A percentile compares a stretch with the other conserved stretches of the same genome.
These are phyloP conservation scores for Anthostomella pinea DNA, from an alignment of 2,329 filamentous ascomycete species.

Conservation along the genomic window DNA sequence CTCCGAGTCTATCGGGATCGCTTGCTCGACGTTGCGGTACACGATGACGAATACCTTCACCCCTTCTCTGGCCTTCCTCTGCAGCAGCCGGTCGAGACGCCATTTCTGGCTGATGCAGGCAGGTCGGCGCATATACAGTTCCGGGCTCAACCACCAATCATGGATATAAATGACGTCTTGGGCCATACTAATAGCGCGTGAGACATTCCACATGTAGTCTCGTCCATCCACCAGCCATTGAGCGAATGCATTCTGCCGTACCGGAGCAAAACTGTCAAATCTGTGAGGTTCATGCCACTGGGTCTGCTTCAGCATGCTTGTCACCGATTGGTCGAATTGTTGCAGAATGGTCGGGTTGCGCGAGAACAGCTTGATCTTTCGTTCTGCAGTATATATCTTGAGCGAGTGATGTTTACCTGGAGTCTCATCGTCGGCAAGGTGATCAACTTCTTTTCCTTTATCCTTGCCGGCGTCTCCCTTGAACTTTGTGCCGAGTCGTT, in stretches of 20 bases:
- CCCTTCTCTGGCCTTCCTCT: slow-evolving; percentile 88
- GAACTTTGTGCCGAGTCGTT: slow-evolving; percentile 54
- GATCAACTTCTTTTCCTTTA: slow-evolving; percentile 26
- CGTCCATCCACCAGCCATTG: slow-evolving; percentile 96
- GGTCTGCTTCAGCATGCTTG: slow-evolving; percentile 78
- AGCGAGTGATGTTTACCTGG: slow-evolving; percentile 68
- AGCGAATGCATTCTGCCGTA: slow-evolving; percentile 81
- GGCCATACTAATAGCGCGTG: slow-evolving; percentile 92
- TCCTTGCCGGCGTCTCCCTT: slow-evolving; percentile 58
- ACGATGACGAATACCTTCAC: slow-evolving; percentile 98
- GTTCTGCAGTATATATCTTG: slow-evolving; percentile 85
- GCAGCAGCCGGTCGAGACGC: slow-evolving; percentile 89
- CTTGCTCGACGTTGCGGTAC: slow-evolving; percentile 95
- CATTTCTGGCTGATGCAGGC: slow-evolving; percentile 97
- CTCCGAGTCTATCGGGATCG: slow-evolving; percentile 95
- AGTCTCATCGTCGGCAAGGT: slow-evolving; percentile 35
- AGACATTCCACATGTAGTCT: slow-evolving; percentile 99
- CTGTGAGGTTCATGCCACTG: slow-evolving; percentile 80
- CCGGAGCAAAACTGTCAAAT: slow-evolving; percentile 90
- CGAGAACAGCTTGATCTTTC: slow-evolving; percentile 86
- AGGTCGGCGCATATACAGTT: slow-evolving; percentile 90
- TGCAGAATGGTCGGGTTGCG: slow-evolving; percentile 84
- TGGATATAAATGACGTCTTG: slow-evolving; percentile 98
- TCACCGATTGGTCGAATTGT: slow-evolving; percentile 92
- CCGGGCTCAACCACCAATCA: slow-evolving; percentile 98